A percentile compares a stretch with the other conserved stretches of the same genome.
Conservation (phyloP, 2,329 filamentous ascomycete species). For the Pestalotiopsis sp. region DNA sequence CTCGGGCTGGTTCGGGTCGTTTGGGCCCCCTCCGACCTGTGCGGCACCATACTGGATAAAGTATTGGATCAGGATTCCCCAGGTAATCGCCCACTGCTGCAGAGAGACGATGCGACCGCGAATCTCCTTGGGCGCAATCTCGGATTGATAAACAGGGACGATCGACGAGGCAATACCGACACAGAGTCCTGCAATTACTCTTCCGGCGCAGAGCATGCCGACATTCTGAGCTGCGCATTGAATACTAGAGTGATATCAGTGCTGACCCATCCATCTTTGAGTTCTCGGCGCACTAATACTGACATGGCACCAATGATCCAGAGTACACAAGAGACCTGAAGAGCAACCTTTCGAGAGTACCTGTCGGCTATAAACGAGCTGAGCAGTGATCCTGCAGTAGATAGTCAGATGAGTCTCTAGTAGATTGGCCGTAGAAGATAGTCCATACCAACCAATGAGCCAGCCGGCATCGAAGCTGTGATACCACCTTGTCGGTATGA, state of each 20-base stretch:
- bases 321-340: slow-evolving; percentile 52
- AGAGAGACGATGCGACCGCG: slow-evolving; percentile 64
- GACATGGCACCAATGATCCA: slow-evolving; percentile 52
- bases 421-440: too few species aligned
- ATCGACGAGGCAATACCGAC: slow-evolving; percentile 76
- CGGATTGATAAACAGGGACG: slow-evolving; percentile 71
- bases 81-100: slow-evolving; percentile 73
- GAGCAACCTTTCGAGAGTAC: slow-evolving; percentile 50
- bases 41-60: slow-evolving; percentile 68
- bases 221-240: slow-evolving; percentile 67
- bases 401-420: slow-evolving; percentile 20
- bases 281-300: slow-evolving; percentile 3
- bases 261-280: background rate
- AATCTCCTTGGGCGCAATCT: slow-evolving; percentile 62
- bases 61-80: slow-evolving; percentile 69
- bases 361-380: slow-evolving; percentile 55
- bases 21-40: slow-evolving; percentile 52
- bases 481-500: slow-evolving; percentile 69
- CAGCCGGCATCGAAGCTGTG: slow-evolving; percentile 74
- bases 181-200: slow-evolving; percentile 71
- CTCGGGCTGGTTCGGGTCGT: slow-evolving; percentile 51
- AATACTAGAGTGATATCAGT: slow-evolving; percentile 38
- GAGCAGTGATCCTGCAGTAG: slow-evolving; percentile 43
- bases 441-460: slow-evolving; percentile 61
- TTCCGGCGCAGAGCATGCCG: slow-evolving; percentile 71